Base-by-base conservation (phyloP, 2,329 filamentous ascomycete species). In the Xylariaceae sp. region DNA sequence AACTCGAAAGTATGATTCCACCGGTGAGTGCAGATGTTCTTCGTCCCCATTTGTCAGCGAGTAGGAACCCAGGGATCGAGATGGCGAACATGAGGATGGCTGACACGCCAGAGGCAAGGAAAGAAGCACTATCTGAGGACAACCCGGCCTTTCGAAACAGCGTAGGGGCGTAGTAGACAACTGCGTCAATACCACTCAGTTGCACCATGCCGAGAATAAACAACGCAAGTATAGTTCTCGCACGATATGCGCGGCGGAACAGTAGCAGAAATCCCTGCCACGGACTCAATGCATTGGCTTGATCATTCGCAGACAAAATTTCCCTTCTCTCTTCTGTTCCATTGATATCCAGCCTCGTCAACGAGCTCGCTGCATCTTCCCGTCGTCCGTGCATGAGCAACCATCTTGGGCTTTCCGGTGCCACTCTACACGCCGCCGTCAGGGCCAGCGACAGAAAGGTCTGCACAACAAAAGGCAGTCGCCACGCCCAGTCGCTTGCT, bases 71-170 rank as follows among this genome's bases (percentile, higher is more conserved):
- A 0, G 81, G 80, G 28, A 86, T 74, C 0, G 81, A 81, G 44
- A 78, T 71, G n/a, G 73, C 70, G 17, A 85, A 72, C 64, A 85
- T 84, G 2, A 83, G 66, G 1, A 86, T 73, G 0, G 77, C 81
- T 0, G 82, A 83, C 9, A 86, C 71, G 0, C 82, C 82, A 0
- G 82, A 85, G 1, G 83, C 83, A 2, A 86, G 71, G 59, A 86
- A 83, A 0, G 78, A 78, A 1, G 80, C 74, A 19, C 74, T 77
- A 3, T 73, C 69, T 0, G 78, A 79, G 7, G 73, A 71, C 11
- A 86, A 71, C 0, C 83, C 83, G 2, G 83, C 81, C 47, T 83
- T 79, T 19, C 75, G 67, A 57, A 87, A 87, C 0, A 87, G 71
- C 0, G 78, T 66, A 0, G 83, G 83, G 0, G 83, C 81, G 51